Conservation (phyloP, 345 rosid species). For the Eutrema yunnanense region DNA sequence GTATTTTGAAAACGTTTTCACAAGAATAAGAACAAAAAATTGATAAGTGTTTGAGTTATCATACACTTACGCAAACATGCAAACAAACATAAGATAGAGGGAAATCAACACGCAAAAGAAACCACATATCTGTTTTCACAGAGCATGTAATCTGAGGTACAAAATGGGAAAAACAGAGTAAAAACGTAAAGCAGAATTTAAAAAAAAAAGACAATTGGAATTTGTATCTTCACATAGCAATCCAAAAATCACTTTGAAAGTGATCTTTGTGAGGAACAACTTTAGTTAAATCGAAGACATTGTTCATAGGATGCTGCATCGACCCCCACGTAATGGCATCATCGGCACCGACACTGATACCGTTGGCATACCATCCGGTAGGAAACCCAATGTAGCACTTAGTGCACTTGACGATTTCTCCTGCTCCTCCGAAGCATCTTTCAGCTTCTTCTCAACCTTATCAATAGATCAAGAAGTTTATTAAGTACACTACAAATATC, state of each 20-base stretch:
- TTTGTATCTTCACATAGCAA: too few species aligned
- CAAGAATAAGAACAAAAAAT: too few species aligned
- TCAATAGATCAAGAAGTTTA: background rate
- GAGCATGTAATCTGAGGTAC: too few species aligned
- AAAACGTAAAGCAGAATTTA: too few species aligned
- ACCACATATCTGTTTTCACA: too few species aligned
- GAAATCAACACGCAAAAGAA: too few species aligned
- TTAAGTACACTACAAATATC: background rate
- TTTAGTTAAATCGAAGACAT: background rate
- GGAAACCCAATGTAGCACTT: background rate
- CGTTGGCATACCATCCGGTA: background rate
- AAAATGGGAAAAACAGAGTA: too few species aligned
- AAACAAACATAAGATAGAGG: too few species aligned
- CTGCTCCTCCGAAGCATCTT: background rate
- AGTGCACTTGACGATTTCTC: background rate
- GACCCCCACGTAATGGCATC: background rate
- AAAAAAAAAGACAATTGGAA: too few species aligned
- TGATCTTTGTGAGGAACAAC: background rate
- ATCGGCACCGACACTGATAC: background rate
- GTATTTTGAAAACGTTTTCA: too few species aligned
- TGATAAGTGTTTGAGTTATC: too few species aligned
- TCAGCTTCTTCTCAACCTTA: conserved; percentile 1
- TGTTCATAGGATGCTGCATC: background rate
- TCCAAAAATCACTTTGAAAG: background rate
- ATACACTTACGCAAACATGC: too few species aligned